phyloP scores from a whole-genome alignment of 169 alveolate species.

The Babesia bovis region DNA sequence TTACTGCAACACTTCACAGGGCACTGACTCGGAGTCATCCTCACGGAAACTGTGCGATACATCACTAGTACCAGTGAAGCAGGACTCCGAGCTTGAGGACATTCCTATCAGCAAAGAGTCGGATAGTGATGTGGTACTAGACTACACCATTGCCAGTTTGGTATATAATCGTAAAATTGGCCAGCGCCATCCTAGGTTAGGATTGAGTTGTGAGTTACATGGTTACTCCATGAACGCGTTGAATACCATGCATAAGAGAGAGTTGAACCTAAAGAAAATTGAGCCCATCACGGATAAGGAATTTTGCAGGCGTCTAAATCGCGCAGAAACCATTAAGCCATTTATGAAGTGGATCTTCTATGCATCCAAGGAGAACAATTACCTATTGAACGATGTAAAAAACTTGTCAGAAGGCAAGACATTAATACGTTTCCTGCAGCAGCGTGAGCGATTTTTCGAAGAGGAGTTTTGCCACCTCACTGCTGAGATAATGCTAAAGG shows the following conservation, averaged over 20 bases:
- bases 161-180: conserved; percentile 49
- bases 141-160: not conserved
- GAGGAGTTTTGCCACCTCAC: conserved; percentile 64
- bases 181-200: conserved; percentile 53
- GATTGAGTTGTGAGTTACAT: conserved; percentile 55
- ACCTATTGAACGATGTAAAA: conserved; percentile 41
- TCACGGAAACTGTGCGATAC: not conserved
- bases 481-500: conserved; percentile 56
- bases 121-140: not conserved
- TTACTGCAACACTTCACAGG: not conserved
- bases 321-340: conserved; percentile 50
- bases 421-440: conserved; percentile 57
- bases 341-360: conserved; percentile 55
- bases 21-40: not conserved
- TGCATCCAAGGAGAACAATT: conserved; percentile 67
- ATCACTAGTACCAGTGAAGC: not conserved
- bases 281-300: conserved; percentile 43
- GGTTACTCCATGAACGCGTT: conserved; percentile 36
- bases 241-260: conserved; percentile 33
- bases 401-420: conserved; percentile 51
- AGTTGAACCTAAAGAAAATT: not conserved
- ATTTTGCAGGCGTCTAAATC: conserved; percentile 53
- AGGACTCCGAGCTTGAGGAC: too few relatives aligned
- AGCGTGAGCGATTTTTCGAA: conserved; percentile 60
- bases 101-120: not conserved